Base-by-base conservation (phyloP, 176 grass and related monocot species). In the Aegilops speltoides region DNA sequence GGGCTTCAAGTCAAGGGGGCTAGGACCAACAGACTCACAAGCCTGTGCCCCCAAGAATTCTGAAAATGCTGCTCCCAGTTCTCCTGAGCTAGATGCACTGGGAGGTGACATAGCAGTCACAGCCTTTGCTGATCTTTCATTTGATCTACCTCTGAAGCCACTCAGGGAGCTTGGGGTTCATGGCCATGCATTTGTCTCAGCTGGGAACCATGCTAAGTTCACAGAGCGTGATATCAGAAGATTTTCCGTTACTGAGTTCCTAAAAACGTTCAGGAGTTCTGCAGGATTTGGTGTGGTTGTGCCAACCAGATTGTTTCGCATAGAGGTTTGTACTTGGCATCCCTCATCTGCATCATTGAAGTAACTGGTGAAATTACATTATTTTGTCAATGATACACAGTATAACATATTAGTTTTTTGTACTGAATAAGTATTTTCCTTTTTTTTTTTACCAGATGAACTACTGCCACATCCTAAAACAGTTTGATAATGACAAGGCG, bases 391-490 rank as follows among this genome's bases (percentile, higher is more conserved):
- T 17, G 22, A 78, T 78, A 78, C 24, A 23, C 10, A 81, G 26
- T 45, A 80, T 33, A 22, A 13, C 10, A 17, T 62, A 38, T 26
- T 19, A 43, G 1, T 73, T 69, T 14, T 43, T 43, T 69, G 2
- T 32, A 43, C 33, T 83, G 64, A 93, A 57, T 29, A 15, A 8
- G 3, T 86, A 5, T 12, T 84, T 89, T 22, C 66, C 46, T 69
- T 45, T 45, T 45, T 29, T 79, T 80, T 67, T 50, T n/a, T n/a
- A n/a, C 37, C 91, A 98, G 96, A 85, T 98, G 41, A 94, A 98
- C 81, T 95, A 95, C 88, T 98, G 96, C 73, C 91, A 91, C 68
- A 91, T 98, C 82, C 67, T 98, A 75, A 96, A 88, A 87, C 91
- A 96, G 61, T 91, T 93, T 68, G 72, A 94, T 40, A 88, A 91